These are phyloP conservation scores for Penicillium pancosmium DNA, from an alignment of 495 filamentous ascomycete genomes.

Conservation along the genomic window DNA sequence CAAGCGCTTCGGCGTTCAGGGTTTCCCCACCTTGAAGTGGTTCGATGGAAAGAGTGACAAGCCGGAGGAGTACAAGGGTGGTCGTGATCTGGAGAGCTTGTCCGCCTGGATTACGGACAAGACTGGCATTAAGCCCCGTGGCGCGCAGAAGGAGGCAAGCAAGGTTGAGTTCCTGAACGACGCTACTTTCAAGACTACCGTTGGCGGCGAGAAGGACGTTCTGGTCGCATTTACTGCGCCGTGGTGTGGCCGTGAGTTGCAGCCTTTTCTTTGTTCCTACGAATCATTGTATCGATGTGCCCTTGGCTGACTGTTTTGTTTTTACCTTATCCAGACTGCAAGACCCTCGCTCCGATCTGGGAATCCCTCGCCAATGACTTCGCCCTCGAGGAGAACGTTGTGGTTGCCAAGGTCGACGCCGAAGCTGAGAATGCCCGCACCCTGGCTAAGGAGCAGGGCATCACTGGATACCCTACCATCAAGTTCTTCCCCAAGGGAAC, in stretches of 20 bases:
- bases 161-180: slow-evolving; percentile 81
- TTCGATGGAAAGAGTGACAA: slow-evolving; percentile 95
- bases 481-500: slow-evolving; percentile 96
- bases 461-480: slow-evolving; percentile 91
- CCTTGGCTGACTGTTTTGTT: slow-evolving; percentile 22
- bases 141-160: slow-evolving; percentile 69
- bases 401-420: slow-evolving; percentile 94
- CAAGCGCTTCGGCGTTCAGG: slow-evolving; percentile 82
- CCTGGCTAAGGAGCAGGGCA: slow-evolving; percentile 73
- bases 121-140: slow-evolving; percentile 79
- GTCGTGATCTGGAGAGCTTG: slow-evolving; percentile 86
- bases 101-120: slow-evolving; percentile 81
- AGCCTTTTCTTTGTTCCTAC: slow-evolving; percentile 6
- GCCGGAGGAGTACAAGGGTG: slow-evolving; percentile 83
- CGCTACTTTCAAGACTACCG: slow-evolving; percentile 68
- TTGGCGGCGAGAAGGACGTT: slow-evolving; percentile 88
- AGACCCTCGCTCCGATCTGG: slow-evolving; percentile 87
- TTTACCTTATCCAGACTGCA: slow-evolving; percentile 73
- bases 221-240: slow-evolving; percentile 95
- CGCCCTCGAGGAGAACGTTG: slow-evolving; percentile 69
- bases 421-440: slow-evolving; percentile 83
- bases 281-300: slow-evolving; percentile 12
- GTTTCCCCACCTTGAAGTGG: slow-evolving; percentile 97
- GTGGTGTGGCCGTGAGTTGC: slow-evolving; percentile 91
- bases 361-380: slow-evolving; percentile 86